These are phyloP conservation scores for Kwoniella newhampshirensis DNA, from an alignment of 768 basidiomycete genomes.

Conservation along the genomic window DNA sequence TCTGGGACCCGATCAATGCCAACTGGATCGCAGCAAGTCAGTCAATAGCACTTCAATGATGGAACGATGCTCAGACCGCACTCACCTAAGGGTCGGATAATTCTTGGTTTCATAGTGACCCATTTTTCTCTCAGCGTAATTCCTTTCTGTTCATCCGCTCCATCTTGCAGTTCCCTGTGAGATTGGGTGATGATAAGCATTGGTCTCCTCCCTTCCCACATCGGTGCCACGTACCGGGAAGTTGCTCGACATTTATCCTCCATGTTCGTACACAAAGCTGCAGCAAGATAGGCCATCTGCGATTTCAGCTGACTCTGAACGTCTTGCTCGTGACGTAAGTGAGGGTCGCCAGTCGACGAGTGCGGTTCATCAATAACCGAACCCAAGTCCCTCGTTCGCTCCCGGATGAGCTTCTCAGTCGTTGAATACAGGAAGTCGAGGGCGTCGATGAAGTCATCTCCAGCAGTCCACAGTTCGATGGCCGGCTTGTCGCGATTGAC, in stretches of 20 bases:
- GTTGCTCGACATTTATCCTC: constrained; percentile 46
- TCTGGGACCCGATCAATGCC: constrained; percentile 64
- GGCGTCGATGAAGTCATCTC: constrained; percentile 65
- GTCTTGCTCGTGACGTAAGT: constrained; percentile 27
- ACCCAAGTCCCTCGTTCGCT: constrained; percentile 51
- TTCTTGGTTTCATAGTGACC: constrained; percentile 67
- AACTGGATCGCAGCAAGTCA: constrained; percentile 57
- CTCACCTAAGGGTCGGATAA: constrained; percentile 79
- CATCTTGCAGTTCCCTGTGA: constrained; percentile 44
- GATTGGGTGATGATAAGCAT: constrained; percentile 19
- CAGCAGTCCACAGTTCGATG: constrained; percentile 76
- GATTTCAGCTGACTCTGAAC: constrained; percentile 49
- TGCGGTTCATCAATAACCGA: constrained; percentile 41
- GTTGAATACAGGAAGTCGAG: constrained; percentile 69
- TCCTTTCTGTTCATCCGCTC: constrained; percentile 60
- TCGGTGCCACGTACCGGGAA: constrained; percentile 19
- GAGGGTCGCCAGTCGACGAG: constrained; percentile 4
- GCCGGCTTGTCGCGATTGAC: constrained; percentile 65
- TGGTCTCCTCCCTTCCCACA: neutral
- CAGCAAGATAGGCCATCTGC: constrained; percentile 53
- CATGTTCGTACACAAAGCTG: constrained; percentile 49
- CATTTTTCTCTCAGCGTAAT: constrained; percentile 68
- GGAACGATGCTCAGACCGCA: neutral
- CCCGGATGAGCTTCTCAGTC: constrained; percentile 50
- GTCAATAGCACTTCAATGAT: neutral